Percentiles rank a stretch among this genome's conserved stretches.
Evolutionary conservation across 2,329 filamentous ascomycete species (phyloP).

Genomic region (Didymella arachidicola): DNA sequence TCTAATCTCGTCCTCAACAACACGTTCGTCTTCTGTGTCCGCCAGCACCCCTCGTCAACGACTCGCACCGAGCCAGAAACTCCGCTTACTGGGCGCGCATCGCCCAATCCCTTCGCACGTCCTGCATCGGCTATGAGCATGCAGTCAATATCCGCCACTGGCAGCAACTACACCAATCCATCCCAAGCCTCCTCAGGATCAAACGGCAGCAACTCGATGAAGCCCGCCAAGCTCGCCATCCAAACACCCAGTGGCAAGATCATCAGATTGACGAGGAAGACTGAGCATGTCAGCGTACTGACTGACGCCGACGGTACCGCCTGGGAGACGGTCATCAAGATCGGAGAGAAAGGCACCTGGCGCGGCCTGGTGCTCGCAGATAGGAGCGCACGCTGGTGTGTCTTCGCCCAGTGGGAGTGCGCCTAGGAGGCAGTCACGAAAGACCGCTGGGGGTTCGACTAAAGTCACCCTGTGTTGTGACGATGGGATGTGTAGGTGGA

Average conservation of each 20-base stretch:
- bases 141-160: constrained; percentile 62
- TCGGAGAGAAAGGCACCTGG: constrained; percentile 82
- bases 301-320: constrained; percentile 75
- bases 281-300: constrained; percentile 64
- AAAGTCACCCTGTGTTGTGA: neutral
- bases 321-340: constrained; percentile 93
- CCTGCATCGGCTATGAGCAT: constrained; percentile 68
- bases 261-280: constrained; percentile 82
- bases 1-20: constrained; percentile 88
- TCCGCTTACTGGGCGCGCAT: constrained; percentile 55
- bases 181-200: constrained; percentile 66
- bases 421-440: constrained; percentile 21
- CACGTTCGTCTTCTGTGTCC: constrained; percentile 95
- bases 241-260: constrained; percentile 96
- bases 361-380: constrained; percentile 83
- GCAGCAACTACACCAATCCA: constrained; percentile 61
- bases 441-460: neutral
- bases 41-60: constrained; percentile 81
- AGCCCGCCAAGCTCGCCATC: constrained; percentile 94
- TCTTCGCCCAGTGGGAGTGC: constrained; percentile 82
- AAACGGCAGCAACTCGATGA: constrained; percentile 66
- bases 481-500: constrained; percentile 2
- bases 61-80: constrained; percentile 46
- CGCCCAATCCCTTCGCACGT: constrained; percentile 61
- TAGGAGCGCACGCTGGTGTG: constrained; percentile 84